Evolutionary conservation across 1,139 yeast species (phyloP).

Genomic region (Lodderomyces theae): DNA sequence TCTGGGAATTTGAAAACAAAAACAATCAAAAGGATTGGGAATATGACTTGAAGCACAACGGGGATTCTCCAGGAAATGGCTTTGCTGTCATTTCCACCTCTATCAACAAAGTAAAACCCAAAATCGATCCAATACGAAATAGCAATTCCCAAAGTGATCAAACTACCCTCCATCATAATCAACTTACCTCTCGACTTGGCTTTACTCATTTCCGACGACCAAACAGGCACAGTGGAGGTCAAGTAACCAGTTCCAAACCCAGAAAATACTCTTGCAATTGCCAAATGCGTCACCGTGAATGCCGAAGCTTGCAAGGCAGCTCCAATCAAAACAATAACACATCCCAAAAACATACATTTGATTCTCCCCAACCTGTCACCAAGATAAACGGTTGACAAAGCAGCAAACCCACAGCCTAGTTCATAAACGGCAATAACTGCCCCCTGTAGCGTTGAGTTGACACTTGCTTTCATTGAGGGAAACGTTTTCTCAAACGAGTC

Average conservation of each 20-base stretch:
- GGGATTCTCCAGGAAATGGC: slow-evolving; percentile 45
- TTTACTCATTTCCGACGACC: slow-evolving; percentile 38
- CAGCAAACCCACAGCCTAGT: slow-evolving; percentile 35
- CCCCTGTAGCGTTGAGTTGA: slow-evolving; percentile 29
- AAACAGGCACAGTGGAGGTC: slow-evolving; percentile 40
- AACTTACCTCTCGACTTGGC: slow-evolving; percentile 34
- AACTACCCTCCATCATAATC: slow-evolving; percentile 36
- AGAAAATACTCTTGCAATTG: slow-evolving; percentile 41
- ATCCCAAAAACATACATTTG: slow-evolving; percentile 31
- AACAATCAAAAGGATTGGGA: slow-evolving; percentile 30
- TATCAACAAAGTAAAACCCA: slow-evolving; percentile 35
- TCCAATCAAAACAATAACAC: slow-evolving; percentile 34
- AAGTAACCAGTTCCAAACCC: slow-evolving; percentile 38
- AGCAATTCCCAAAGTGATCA: slow-evolving; percentile 40
- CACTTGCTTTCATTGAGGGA: slow-evolving; percentile 28
- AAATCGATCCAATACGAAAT: slow-evolving; percentile 46
- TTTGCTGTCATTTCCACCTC: slow-evolving; percentile 14
- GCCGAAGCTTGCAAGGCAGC: slow-evolving; percentile 37
- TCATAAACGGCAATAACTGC: slow-evolving; percentile 35
- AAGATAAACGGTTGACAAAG: slow-evolving; percentile 33
- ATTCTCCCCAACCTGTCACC: slow-evolving; percentile 37
- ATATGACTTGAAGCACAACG: slow-evolving; percentile 42
- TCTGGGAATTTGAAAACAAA: slow-evolving; percentile 42
- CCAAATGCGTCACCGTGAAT: slow-evolving; percentile 30
- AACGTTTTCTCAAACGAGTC: slow-evolving; percentile 36